Evolutionary conservation across 2,329 filamentous ascomycete genomes (phyloP).

Genomic region (Penicillium digitatum): DNA sequence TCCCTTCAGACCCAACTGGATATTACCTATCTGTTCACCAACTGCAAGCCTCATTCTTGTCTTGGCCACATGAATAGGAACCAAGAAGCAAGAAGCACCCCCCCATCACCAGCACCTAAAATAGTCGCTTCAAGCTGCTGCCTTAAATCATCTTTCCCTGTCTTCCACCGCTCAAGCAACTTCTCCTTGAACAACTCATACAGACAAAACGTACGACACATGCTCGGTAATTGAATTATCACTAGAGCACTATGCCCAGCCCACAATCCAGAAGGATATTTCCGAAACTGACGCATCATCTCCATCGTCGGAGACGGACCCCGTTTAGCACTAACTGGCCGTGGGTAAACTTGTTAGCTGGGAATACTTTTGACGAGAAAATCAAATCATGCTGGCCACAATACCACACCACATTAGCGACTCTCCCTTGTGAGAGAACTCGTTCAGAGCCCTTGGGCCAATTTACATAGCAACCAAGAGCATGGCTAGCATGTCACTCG

Average conservation of each 20-base stretch:
- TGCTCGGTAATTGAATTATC: slow-evolving; percentile 7
- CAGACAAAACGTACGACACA: slow-evolving; percentile 10
- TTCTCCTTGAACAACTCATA: slow-evolving; percentile 12
- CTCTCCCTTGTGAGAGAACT: too few relatives aligned
- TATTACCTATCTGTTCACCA: background rate
- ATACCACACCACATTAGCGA: too few relatives aligned
- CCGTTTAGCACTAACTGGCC: background rate
- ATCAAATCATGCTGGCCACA: too few relatives aligned
- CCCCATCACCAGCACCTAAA: slow-evolving; percentile 6
- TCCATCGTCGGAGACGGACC: background rate
- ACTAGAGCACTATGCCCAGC: slow-evolving; percentile 7
- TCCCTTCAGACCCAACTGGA: background rate
- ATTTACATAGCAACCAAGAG: background rate
- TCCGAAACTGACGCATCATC: slow-evolving; percentile 2
- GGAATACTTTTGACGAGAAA: too few relatives aligned
- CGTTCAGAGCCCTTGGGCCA: background rate
- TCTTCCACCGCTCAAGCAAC: background rate
- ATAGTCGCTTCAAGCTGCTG: slow-evolving; percentile 3
- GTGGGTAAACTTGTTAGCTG: background rate
- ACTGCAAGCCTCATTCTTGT: slow-evolving; percentile 10
- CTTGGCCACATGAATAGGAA: slow-evolving; percentile 11
- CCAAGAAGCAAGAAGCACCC: slow-evolving; percentile 8
- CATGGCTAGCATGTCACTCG: background rate
- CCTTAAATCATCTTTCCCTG: background rate
- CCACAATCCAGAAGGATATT: slow-evolving; percentile 3